Conservation (phyloP, 2,329 filamentous ascomycete genomes). For the Ophiostoma sp. region DNA sequence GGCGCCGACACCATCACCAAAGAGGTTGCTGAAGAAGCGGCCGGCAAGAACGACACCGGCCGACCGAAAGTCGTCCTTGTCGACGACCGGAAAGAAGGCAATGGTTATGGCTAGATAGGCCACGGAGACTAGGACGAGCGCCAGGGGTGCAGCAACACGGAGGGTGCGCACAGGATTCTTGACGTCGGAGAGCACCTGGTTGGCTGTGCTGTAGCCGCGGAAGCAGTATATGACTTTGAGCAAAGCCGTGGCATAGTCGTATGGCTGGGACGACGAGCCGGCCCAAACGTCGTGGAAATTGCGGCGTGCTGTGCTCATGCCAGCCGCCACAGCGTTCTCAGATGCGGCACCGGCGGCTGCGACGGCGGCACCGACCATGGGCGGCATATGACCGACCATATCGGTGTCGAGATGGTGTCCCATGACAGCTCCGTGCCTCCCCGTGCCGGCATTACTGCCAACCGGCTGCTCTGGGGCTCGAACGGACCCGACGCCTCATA, state of each 20-base stretch:
- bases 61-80: not conserved
- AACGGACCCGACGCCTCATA: not conserved
- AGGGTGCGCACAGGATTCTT: conserved; percentile 53
- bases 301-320: not conserved
- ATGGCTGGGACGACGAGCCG: conserved; percentile 38
- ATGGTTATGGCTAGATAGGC: not conserved
- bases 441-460: not conserved
- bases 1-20: not conserved
- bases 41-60: not conserved
- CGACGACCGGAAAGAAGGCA: not conserved
- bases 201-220: conserved; percentile 50
- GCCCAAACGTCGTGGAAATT: conserved; percentile 33
- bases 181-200: conserved; percentile 53
- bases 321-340: not conserved
- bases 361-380: not conserved
- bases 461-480: not conserved
- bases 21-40: conserved; percentile 2
- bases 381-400: not conserved
- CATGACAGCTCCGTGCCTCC: not conserved
- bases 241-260: conserved; percentile 45
- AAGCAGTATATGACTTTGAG: conserved; percentile 54
- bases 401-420: not conserved
- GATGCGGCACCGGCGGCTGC: not conserved
- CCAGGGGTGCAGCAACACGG: conserved; percentile 38
- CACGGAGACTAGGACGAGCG: not conserved